phyloP scores from a whole-genome alignment of 225 moss, liverwort and hornwort species.

The Neckera pumila region DNA sequence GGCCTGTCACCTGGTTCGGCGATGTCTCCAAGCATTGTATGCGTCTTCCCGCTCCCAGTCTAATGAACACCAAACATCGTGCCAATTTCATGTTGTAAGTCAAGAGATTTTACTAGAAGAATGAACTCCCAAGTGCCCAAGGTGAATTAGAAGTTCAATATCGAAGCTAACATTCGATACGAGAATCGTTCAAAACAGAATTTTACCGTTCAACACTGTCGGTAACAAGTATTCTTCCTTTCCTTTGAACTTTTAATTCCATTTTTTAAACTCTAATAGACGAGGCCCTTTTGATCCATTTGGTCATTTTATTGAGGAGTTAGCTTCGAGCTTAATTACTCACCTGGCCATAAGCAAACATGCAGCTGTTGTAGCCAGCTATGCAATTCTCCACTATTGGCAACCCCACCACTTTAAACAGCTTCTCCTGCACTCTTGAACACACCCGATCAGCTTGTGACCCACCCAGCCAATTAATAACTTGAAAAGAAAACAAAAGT shows the following conservation, averaged over 20 bases:
- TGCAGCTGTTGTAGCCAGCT: slow-evolving; percentile 87
- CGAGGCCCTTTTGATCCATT: rapidly evolving
- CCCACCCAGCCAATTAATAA: neutral
- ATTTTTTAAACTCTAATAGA: neutral
- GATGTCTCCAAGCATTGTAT: slow-evolving; percentile 42
- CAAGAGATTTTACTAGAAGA: neutral
- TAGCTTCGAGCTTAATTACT: neutral
- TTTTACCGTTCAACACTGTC: neutral
- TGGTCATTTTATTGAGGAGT: neutral
- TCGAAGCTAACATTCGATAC: neutral
- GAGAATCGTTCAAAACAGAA: neutral
- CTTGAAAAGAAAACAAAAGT: neutral
- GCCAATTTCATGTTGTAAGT: neutral
- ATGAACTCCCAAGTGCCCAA: neutral
- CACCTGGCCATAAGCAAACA: slow-evolving; percentile 85
- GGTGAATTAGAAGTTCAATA: neutral
- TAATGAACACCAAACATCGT: neutral
- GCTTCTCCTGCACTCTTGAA: slow-evolving; percentile 34
- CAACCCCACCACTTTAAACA: slow-evolving; percentile 63
- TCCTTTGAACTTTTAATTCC: too few relatives aligned
- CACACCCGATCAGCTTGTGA: neutral
- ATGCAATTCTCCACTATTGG: slow-evolving; percentile 87
- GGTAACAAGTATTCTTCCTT: neutral
- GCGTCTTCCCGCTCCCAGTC: slow-evolving; percentile 42
- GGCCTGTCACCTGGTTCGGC: slow-evolving; percentile 8